Conservation (phyloP, 495 filamentous ascomycete genomes). For the Daldinia loculata region DNA sequence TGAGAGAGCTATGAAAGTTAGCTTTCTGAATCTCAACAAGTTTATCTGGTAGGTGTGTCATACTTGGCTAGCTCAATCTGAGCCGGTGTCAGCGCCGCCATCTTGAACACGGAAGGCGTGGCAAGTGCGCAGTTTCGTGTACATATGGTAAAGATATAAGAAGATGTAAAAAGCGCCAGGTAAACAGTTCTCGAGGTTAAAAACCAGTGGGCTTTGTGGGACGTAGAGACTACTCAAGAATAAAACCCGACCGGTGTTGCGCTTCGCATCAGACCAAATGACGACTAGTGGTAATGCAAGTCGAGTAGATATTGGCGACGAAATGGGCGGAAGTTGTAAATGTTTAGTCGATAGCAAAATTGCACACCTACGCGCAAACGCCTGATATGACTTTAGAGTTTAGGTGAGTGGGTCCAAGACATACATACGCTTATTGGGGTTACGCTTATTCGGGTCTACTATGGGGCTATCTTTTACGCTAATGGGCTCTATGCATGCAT, state of each 20-base stretch:
- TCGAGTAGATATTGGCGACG: slow-evolving; percentile 6
- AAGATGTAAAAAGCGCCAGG: not conserved
- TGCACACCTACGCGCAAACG: slow-evolving; percentile 32
- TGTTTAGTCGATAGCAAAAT: slow-evolving; percentile 31
- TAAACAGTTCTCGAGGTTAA: not conserved
- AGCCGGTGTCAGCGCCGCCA: slow-evolving; percentile 51
- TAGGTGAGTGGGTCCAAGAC: slow-evolving; percentile 19
- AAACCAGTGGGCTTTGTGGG: slow-evolving; percentile 1
- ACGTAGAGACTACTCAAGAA: slow-evolving; percentile 10
- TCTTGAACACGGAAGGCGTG: slow-evolving; percentile 23
- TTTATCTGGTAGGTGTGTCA: not conserved
- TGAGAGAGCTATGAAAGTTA: slow-evolving; percentile 67
- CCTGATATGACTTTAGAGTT: slow-evolving; percentile 34
- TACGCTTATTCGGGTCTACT: not conserved
- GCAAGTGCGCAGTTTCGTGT: not conserved
- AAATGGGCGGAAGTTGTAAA: slow-evolving; percentile 10
- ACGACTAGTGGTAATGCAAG: slow-evolving; percentile 15
- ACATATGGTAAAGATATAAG: slow-evolving; percentile 23
- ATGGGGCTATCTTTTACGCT: not conserved
- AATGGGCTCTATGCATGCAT: not conserved
- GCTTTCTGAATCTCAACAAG: slow-evolving; percentile 4
- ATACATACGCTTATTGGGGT: not conserved
- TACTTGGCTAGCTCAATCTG: slow-evolving; percentile 54
- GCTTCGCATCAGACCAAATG: slow-evolving; percentile 3
- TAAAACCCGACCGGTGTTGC: slow-evolving; percentile 16